These are phyloP conservation scores for Leishmania mexicana DNA, from an alignment of 208 protist species.

Conservation along the genomic window DNA sequence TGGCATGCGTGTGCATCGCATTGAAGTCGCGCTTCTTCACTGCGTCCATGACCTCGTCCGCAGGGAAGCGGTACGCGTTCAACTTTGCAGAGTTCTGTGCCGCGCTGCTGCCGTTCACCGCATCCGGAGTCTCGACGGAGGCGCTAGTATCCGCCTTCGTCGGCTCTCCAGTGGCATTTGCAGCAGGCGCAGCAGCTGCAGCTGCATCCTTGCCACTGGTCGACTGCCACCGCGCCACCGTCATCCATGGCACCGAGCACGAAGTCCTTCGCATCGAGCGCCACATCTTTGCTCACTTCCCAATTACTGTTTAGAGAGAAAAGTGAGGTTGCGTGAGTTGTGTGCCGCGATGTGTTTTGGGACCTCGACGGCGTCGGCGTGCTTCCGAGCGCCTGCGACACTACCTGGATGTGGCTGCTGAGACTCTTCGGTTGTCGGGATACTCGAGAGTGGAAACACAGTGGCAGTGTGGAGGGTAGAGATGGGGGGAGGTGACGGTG, in stretches of 20 bases:
- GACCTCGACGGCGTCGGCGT: neutral
- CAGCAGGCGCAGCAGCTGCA: neutral
- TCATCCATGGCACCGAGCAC: neutral
- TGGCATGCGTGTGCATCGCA: conserved; percentile 62
- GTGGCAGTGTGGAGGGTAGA: too few species aligned
- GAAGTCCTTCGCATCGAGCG: neutral
- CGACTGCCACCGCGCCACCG: conserved; percentile 15
- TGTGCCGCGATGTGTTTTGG: neutral
- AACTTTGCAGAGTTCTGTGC: conserved; percentile 1
- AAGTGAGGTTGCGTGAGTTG: neutral
- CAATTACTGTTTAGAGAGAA: neutral
- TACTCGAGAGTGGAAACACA: neutral
- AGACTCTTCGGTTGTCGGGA: neutral
- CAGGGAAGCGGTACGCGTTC: conserved; percentile 37
- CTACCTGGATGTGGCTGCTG: neutral
- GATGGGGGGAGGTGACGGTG: neutral
- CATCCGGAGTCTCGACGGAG: conserved; percentile 1
- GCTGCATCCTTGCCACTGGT: conserved; percentile 12
- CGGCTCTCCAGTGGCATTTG: neutral
- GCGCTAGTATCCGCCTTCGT: neutral
- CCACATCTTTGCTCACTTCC: neutral
- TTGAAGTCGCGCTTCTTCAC: conserved; percentile 69
- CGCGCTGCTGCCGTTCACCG: conserved; percentile 1
- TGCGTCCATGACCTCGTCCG: conserved; percentile 59
- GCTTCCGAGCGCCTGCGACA: neutral